Evolutionary conservation across 75 land plant species (phyloP), one percentile per base, ranked within the genome.

Genomic region (Larix kaempferi): DNA sequence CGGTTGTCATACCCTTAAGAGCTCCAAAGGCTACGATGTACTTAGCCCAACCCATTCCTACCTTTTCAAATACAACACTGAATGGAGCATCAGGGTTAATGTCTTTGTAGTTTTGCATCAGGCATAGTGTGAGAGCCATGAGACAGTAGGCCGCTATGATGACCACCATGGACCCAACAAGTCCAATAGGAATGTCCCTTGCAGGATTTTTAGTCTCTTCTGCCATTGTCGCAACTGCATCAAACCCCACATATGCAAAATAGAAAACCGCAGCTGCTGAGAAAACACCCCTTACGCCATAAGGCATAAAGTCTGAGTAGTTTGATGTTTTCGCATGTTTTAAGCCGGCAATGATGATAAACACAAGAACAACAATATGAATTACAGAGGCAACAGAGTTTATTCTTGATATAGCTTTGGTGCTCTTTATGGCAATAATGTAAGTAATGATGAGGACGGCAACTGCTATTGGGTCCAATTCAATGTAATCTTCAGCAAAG

Each of bases 161-260:
- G 61, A 91, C 63, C n/a, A 78, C 12, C 94, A 93, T 93, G 71
- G 98, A 85, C 4, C 89, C 92, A 44, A 95, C 77, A 22, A 95
- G 80, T 0, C 95, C 98, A 21, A 95, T 82, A 19, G 98, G 95
- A 35, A 95, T 90, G 76, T 95, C 98, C 39, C 84, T 54, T 2
- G 44, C 86, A 0, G 95, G 98, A 72, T 95, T 87, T 74, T 84
- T 89, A 0, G 85, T 84, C 67, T 95, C 98, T 73, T 95, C 95
- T 0, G 90, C 96, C 80, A 95, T 67, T 10, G 98, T 95, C 5
- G 92, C 80, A 12, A 93, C 91, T 2, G 89, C 92, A 78, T 95
- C 98, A 59, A 95, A 95, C 27, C 98, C 98, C 4, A 91, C 61
- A 74, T 95, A 95, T 2, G 98, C 94, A 78, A 95, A 95, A 84